These are phyloP conservation scores for Coniophora puteana DNA, from an alignment of 1,284 basidiomycete species.

Conservation along the genomic window DNA sequence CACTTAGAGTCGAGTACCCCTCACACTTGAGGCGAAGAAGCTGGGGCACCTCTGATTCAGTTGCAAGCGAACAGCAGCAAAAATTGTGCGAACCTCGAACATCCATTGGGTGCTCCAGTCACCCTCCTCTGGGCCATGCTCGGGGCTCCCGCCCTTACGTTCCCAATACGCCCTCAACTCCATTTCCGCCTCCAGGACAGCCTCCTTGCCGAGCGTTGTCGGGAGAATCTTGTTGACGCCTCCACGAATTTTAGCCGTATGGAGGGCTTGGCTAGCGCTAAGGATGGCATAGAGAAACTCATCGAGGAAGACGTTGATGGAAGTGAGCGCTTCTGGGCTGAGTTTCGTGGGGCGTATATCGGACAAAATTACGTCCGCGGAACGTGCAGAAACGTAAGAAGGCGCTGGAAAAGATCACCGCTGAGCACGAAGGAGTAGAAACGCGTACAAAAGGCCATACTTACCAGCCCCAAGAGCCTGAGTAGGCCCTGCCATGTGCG, in stretches of 20 bases:
- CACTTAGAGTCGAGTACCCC: conserved; percentile 81
- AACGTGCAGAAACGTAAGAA: conserved; percentile 72
- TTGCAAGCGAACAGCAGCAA: conserved; percentile 4
- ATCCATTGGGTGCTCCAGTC: conserved; percentile 68
- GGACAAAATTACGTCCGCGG: conserved; percentile 86
- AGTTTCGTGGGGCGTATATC: conserved; percentile 88
- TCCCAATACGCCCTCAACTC: conserved; percentile 86
- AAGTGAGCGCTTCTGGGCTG: conserved; percentile 65
- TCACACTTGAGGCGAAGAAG: conserved; percentile 79
- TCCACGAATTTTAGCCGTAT: conserved; percentile 70
- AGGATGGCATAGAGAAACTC: conserved; percentile 81
- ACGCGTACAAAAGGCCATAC: conserved; percentile 10
- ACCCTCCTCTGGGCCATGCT: conserved; percentile 39
- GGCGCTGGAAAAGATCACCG: conserved; percentile 40
- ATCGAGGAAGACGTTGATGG: conserved; percentile 84
- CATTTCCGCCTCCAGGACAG: conserved; percentile 88
- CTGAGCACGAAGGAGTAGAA: conserved; percentile 6
- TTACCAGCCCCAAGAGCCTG: not conserved
- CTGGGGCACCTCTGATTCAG: conserved; percentile 32
- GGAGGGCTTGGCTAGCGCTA: conserved; percentile 65
- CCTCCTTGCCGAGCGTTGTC: conserved; percentile 81
- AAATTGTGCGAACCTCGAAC: conserved; percentile 57
- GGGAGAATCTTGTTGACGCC: conserved; percentile 74
- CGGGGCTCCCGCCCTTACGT: conserved; percentile 45
- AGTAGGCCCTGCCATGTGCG: conserved; percentile 21